Base-by-base conservation (phyloP, 2,329 filamentous ascomycete genomes). In the Fusarium piperis region DNA sequence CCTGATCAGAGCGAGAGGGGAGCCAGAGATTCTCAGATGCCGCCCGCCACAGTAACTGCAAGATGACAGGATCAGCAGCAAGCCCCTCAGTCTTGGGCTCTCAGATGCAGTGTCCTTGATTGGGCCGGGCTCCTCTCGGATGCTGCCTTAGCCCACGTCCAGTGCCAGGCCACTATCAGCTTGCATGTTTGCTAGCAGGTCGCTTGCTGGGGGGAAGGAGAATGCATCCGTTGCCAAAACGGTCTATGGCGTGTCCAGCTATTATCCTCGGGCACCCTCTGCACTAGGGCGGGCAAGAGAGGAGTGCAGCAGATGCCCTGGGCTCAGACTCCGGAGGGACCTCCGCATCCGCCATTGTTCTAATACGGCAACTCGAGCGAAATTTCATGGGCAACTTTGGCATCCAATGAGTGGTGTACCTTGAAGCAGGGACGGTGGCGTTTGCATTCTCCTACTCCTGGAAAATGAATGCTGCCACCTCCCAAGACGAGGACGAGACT, bases 361-460 rank as follows among this genome's bases (percentile, higher is more conserved):
- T 36, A 36, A 33, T 33, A 32, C 35, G 26, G 59, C 28, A 55
- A 38, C 16, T 53, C 28, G 26, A 53, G 18, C 20, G 48, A 32
- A 23, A 51, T 55, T 70, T 57, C 51, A 58, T 51, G 39, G 51
- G 32, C 46, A 48, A 18, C 36, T 28, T 57, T 32, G 26, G 35
- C 33, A 38, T 23, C 48, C 20, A 38, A 28, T 55, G 62, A 55
- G 52, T 60, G 58, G 56, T 38, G 60, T 62, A 52, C 66, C 65
- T 72, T 60, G 68, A 67, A 71, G 59, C 57, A 63, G 65, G 56
- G 52, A 67, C 58, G 46, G 74, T 76, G 74, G 74, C 74, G 74
- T 76, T 61, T 76, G 39, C 48, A 67, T 76, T 76, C 56, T 56
- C 62, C 26, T 63, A 41, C 61, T 70, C 63, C 59, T 52, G 39